phyloP scores from a whole-genome alignment of 345 rosid genomes.

The Arabidopsis suecica region DNA sequence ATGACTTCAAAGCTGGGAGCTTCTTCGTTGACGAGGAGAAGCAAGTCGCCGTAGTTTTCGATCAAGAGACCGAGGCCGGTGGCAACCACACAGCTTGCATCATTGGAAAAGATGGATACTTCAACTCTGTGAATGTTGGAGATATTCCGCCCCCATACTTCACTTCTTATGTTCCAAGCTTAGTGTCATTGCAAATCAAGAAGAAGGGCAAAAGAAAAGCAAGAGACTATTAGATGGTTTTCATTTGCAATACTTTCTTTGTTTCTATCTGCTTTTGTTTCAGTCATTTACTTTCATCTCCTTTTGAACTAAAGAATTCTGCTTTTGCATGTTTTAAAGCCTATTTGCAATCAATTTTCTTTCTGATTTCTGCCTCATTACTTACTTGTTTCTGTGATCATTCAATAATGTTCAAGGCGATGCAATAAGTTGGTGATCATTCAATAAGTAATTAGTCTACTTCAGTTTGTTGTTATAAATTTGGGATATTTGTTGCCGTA shows the following conservation, averaged over 20 bases:
- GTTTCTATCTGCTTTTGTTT: not conserved
- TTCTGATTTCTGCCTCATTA: not conserved
- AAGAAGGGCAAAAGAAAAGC: no score
- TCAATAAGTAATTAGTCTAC: no score
- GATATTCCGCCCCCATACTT: not conserved
- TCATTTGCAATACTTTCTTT: not conserved
- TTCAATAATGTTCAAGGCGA: not conserved
- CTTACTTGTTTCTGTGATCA: not conserved
- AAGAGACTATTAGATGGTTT: not conserved
- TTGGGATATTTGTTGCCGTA: not conserved
- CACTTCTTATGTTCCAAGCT: not conserved
- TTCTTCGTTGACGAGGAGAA: not conserved
- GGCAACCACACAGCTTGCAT: not conserved
- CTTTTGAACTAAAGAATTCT: not conserved
- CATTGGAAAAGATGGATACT: slow-evolving; percentile 1
- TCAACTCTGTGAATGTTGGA: not conserved
- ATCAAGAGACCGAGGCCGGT: not conserved
- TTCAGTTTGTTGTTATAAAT: not conserved
- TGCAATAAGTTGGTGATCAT: not conserved
- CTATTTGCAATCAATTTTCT: not conserved
- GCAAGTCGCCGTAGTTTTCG: not conserved
- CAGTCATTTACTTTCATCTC: not conserved
- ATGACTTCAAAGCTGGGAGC: not conserved
- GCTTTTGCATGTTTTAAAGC: not conserved
- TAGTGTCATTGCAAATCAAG: not conserved